Conservation (phyloP, 805 yeast species). For the Zygoascus flipseniorum region DNA sequence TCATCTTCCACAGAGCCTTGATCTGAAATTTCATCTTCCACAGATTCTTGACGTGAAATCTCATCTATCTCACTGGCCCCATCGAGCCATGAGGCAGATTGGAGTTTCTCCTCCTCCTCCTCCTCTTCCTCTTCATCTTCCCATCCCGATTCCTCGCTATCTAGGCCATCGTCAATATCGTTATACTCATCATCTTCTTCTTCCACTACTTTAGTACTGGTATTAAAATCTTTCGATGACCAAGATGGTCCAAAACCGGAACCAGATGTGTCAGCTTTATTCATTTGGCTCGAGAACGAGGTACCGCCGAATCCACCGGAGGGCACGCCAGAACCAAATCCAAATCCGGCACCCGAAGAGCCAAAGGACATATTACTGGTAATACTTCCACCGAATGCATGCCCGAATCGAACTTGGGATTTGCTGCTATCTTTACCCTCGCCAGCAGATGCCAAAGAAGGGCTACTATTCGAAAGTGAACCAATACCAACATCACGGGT, state of each 20-base stretch:
- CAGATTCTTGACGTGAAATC: too few species aligned
- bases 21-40: too few species aligned
- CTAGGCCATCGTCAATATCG: not conserved
- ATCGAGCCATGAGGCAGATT: not conserved
- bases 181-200: not conserved
- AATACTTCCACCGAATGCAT: not conserved
- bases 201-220: not conserved
- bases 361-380: not conserved
- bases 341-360: not conserved
- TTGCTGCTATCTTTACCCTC: not conserved
- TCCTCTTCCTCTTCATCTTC: slow-evolving; percentile 3
- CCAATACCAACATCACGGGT: not conserved
- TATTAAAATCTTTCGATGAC: not conserved
- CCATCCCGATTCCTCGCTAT: not conserved
- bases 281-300: not conserved
- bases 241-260: not conserved
- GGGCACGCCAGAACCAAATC: not conserved
- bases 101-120: not conserved
- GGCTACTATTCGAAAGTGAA: not conserved
- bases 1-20: too few species aligned
- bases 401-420: not conserved
- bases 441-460: not conserved
- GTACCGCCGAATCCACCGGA: not conserved
- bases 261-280: not conserved
- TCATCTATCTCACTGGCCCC: too few species aligned